Conservation (phyloP, 805 yeast species). For the Myxozyma mucilagina region DNA sequence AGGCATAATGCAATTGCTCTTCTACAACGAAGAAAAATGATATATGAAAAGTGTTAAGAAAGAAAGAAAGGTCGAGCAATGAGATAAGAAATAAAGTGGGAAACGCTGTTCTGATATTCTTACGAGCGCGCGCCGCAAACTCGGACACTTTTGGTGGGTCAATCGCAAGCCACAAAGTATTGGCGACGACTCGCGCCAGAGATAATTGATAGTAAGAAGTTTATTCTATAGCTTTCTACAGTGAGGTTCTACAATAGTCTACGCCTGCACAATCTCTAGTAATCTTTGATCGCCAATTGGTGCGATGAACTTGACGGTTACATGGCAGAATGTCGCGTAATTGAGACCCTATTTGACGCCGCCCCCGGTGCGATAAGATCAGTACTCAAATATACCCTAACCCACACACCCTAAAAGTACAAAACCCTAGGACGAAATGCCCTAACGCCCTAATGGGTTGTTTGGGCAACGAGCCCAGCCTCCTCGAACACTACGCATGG, state of each 20-base stretch:
- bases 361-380: neutral
- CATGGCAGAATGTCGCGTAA: too few species aligned
- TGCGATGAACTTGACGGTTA: too few species aligned
- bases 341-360: too few species aligned
- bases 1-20: neutral
- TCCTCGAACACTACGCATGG: neutral
- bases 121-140: neutral
- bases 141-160: slow-evolving; percentile 1
- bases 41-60: neutral
- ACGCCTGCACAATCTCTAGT: too few species aligned
- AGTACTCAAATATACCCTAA: neutral
- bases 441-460: neutral
- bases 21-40: too few species aligned
- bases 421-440: neutral
- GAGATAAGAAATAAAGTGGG: neutral
- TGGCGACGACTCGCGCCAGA: too few species aligned
- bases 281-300: too few species aligned
- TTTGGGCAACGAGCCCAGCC: neutral
- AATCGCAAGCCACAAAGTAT: too few species aligned
- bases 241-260: too few species aligned
- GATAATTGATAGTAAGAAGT: too few species aligned
- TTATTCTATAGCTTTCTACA: neutral
- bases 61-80: neutral
- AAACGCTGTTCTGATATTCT: too few species aligned
- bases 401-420: neutral